Conservation (phyloP, 2,329 filamentous ascomycete genomes). For the Claviceps monticola region DNA sequence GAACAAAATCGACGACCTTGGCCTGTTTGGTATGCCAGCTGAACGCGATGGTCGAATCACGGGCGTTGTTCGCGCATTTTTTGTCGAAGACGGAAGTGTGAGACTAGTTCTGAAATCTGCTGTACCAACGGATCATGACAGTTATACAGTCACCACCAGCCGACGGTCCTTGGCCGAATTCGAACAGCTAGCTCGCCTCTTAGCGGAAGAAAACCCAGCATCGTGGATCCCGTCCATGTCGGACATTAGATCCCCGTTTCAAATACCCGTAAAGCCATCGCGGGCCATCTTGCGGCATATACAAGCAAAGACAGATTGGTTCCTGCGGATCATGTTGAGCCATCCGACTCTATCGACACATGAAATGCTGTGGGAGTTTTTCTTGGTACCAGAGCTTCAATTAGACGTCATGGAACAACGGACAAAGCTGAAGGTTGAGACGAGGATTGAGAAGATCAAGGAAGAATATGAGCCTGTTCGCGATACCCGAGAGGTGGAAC, state of each 20-base stretch:
- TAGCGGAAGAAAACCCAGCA: constrained; percentile 80
- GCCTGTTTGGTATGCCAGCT: constrained; percentile 62
- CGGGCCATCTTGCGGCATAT: constrained; percentile 75
- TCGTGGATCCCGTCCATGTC: constrained; percentile 81
- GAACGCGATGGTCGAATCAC: constrained; percentile 71
- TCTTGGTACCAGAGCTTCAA: constrained; percentile 88
- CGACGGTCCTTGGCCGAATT: constrained; percentile 80
- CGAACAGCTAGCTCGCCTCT: constrained; percentile 71
- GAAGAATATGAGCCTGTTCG: constrained; percentile 81
- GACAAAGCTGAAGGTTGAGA: constrained; percentile 73
- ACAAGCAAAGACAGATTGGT: constrained; percentile 74
- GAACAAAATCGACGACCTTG: constrained; percentile 89
- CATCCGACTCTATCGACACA: constrained; percentile 93
- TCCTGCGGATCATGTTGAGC: constrained; percentile 70
- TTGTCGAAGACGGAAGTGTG: constrained; percentile 91
- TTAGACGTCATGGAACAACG: constrained; percentile 80
- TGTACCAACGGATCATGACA: constrained; percentile 65
- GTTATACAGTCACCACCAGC: constrained; percentile 89
- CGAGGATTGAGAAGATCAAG: constrained; percentile 66
- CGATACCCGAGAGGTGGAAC: constrained; percentile 76
- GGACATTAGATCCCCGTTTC: constrained; percentile 73
- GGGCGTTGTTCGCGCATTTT: constrained; percentile 86
- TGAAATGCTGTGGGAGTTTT: constrained; percentile 98
- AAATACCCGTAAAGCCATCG: constrained; percentile 85
- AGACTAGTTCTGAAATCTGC: constrained; percentile 90